Conservation (phyloP, 805 yeast genomes). For the Yamadazyma endophytica region DNA sequence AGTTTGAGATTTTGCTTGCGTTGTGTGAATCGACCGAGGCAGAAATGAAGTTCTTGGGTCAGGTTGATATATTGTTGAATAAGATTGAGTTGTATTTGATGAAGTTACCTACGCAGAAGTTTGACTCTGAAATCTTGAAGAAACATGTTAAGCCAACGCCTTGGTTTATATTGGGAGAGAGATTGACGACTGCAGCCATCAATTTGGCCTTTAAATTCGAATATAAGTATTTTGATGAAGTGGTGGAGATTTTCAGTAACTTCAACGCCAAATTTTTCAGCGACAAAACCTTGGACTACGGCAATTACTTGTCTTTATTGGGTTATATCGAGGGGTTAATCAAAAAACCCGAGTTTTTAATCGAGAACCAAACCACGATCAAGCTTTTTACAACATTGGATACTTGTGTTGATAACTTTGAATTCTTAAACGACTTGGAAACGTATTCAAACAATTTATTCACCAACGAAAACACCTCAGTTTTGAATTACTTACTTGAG, state of each 20-base stretch:
- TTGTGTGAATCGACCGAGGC: conserved; percentile 41
- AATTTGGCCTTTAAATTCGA: conserved; percentile 25
- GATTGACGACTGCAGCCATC: conserved; percentile 29
- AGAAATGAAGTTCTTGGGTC: conserved; percentile 22
- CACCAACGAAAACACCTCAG: conserved; percentile 10
- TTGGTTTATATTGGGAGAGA: conserved; percentile 31
- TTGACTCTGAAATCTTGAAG: conserved; percentile 33
- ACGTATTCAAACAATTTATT: conserved; percentile 19
- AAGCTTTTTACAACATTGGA: conserved; percentile 30
- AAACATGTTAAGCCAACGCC: conserved; percentile 25
- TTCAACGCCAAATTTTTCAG: conserved; percentile 25
- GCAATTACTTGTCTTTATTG: conserved; percentile 30
- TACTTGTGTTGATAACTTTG: conserved; percentile 32
- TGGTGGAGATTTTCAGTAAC: conserved; percentile 21
- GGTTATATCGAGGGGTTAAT: conserved; percentile 32
- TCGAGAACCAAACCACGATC: conserved; percentile 18
- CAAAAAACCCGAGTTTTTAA: conserved; percentile 23
- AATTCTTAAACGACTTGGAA: conserved; percentile 35
- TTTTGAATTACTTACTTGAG: conserved; percentile 15
- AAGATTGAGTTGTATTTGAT: conserved; percentile 45
- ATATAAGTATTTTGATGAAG: conserved; percentile 15
- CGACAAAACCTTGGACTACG: conserved; percentile 16
- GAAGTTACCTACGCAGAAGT: conserved; percentile 42
- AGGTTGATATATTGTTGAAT: conserved; percentile 40
- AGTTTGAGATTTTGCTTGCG: conserved; percentile 55